phyloP scores from a whole-genome alignment of 2,329 filamentous ascomycete genomes.

The Penicillium sp. region DNA sequence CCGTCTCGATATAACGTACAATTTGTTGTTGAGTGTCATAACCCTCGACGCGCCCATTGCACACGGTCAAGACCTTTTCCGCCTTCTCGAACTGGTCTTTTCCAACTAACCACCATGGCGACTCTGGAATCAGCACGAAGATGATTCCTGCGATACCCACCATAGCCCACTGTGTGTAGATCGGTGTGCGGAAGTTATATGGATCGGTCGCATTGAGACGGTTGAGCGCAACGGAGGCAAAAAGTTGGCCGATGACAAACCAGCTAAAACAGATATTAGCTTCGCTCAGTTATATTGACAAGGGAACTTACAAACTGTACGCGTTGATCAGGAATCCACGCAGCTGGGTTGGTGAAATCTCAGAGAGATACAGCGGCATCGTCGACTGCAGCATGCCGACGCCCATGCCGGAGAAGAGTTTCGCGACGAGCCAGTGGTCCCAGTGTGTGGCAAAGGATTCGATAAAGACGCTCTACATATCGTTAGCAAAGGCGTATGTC shows the following conservation, averaged over 20 bases:
- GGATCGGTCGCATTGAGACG: conserved; percentile 37
- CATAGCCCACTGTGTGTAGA: conserved; percentile 54
- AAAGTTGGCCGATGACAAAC: conserved; percentile 52
- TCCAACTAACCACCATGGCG: conserved; percentile 20
- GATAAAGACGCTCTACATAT: conserved; percentile 39
- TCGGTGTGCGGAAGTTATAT: conserved; percentile 44
- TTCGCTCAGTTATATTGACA: background rate
- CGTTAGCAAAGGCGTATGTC: too few relatives aligned
- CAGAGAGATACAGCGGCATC: conserved; percentile 49
- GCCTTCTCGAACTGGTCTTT: conserved; percentile 18
- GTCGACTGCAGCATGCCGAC: conserved; percentile 51
- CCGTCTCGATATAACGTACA: conserved; percentile 22
- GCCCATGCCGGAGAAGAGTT: conserved; percentile 45
- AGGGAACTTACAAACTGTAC: conserved; percentile 42
- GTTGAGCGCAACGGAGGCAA: conserved; percentile 49
- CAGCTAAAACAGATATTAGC: conserved; percentile 32
- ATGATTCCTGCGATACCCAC: conserved; percentile 39
- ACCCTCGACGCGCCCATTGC: conserved; percentile 36
- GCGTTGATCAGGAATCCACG: conserved; percentile 48
- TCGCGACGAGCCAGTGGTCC: conserved; percentile 48
- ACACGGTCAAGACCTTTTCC: conserved; percentile 33
- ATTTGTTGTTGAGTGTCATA: conserved; percentile 42
- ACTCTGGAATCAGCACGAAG: conserved; percentile 16
- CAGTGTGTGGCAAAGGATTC: conserved; percentile 45
- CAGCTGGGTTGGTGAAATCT: conserved; percentile 48